A percentile compares a stretch with the other conserved stretches of the same genome.
phyloP scores from a whole-genome alignment of 208 protist species.

The Wallacemonas sp. region DNA sequence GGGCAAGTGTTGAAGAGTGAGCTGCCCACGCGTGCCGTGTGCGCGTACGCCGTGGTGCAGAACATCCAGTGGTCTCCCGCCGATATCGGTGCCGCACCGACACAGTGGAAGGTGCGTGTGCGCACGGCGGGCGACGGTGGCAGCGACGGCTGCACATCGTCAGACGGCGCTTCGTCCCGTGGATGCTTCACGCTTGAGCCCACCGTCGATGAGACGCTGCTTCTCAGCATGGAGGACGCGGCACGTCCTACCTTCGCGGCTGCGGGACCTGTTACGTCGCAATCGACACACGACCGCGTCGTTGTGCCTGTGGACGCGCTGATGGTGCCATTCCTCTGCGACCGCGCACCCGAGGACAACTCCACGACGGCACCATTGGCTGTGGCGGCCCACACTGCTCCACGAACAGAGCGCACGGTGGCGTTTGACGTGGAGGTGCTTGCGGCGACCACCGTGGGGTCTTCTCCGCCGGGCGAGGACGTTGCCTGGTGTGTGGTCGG shows the following conservation, averaged over 20 bases:
- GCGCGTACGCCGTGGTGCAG: background rate
- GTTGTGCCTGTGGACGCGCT: background rate
- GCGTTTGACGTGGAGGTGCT: background rate
- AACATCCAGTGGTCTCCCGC: background rate
- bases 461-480: too few species aligned
- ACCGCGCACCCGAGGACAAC: too few species aligned
- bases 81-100: background rate
- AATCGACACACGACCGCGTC: background rate
- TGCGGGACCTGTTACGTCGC: too few species aligned
- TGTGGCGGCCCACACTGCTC: too few species aligned
- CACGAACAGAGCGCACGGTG: too few species aligned
- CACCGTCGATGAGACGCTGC: background rate
- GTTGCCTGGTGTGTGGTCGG: too few species aligned
- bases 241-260: conserved; percentile 7
- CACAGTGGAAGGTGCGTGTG: background rate
- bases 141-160: background rate
- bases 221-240: too few species aligned
- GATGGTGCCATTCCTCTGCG: background rate
- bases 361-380: too few species aligned
- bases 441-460: background rate
- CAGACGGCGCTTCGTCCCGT: too few species aligned
- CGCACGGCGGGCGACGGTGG: background rate
- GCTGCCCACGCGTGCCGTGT: background rate
- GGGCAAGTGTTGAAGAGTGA: too few species aligned
- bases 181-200: background rate